These are phyloP conservation scores for Penicillium olsonii DNA, from an alignment of 2,329 filamentous ascomycete species.

Conservation along the genomic window DNA sequence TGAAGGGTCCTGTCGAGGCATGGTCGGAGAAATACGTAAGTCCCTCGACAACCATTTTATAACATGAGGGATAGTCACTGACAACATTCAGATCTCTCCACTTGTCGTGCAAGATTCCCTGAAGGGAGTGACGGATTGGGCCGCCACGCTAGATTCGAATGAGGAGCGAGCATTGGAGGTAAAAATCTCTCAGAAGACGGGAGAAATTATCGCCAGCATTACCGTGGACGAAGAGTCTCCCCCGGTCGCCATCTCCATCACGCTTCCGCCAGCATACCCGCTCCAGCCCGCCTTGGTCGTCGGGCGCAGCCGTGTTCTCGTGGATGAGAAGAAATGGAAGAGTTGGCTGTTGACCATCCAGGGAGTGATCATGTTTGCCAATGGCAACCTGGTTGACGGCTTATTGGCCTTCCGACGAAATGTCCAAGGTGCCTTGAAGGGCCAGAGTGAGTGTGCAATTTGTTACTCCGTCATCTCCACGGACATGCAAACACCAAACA, in stretches of 20 bases:
- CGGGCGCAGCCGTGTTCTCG: slow-evolving; percentile 78
- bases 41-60: slow-evolving; percentile 38
- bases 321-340: slow-evolving; percentile 90
- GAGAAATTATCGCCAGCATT: slow-evolving; percentile 81
- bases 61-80: slow-evolving; percentile 5
- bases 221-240: slow-evolving; percentile 85
- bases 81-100: slow-evolving; percentile 41
- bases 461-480: slow-evolving; percentile 92
- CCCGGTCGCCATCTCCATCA: slow-evolving; percentile 77
- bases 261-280: slow-evolving; percentile 78
- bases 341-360: slow-evolving; percentile 86
- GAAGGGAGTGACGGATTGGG: slow-evolving; percentile 43
- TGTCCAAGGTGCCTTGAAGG: slow-evolving; percentile 83
- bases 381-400: slow-evolving; percentile 84
- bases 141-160: slow-evolving; percentile 47
- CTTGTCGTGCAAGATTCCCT: slow-evolving; percentile 44
- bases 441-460: slow-evolving; percentile 92
- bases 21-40: slow-evolving; percentile 90
- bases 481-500: slow-evolving; percentile 88
- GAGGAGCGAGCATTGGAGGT: slow-evolving; percentile 60
- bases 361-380: slow-evolving; percentile 90
- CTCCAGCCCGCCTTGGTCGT: slow-evolving; percentile 75
- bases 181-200: slow-evolving; percentile 69
- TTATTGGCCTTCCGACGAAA: slow-evolving; percentile 83
- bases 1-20: slow-evolving; percentile 75